phyloP scores from a whole-genome alignment of 2,329 filamentous ascomycete species.

The Paracorniculantispora psalliotae region DNA sequence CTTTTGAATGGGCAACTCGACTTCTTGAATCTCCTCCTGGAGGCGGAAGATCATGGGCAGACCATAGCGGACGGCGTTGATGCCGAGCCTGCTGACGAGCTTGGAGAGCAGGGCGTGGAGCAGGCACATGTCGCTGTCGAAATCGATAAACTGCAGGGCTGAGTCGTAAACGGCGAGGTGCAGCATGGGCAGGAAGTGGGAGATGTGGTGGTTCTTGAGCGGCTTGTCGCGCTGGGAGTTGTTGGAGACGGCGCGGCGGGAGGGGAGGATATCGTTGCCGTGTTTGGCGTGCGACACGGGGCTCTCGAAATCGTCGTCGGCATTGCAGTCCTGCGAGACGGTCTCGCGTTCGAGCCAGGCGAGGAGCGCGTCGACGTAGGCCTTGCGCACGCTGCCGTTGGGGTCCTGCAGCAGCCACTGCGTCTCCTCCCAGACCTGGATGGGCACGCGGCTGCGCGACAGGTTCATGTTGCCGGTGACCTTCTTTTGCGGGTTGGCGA shows the following conservation, averaged over 20 bases:
- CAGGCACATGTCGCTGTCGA: conserved; percentile 69
- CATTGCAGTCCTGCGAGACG: conserved; percentile 57
- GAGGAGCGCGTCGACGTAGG: conserved; percentile 77
- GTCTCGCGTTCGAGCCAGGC: conserved; percentile 85
- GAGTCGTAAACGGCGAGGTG: conserved; percentile 90
- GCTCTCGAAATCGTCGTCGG: conserved; percentile 47
- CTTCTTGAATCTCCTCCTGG: conserved; percentile 73
- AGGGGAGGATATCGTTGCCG: conserved; percentile 35
- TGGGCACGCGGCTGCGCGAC: conserved; percentile 67
- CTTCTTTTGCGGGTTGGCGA: conserved; percentile 67
- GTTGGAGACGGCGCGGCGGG: conserved; percentile 63
- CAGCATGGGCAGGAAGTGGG: conserved; percentile 74
- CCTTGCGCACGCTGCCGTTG: conserved; percentile 71
- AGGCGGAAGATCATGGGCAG: conserved; percentile 85
- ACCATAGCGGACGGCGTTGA: conserved; percentile 74
- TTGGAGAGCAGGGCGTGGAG: conserved; percentile 72
- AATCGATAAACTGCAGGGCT: conserved; percentile 66
- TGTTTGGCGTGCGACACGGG: conserved; percentile 38
- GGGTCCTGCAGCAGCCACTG: conserved; percentile 85
- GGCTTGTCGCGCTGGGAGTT: conserved; percentile 58
- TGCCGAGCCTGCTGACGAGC: conserved; percentile 70
- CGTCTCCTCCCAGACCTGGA: conserved; percentile 92
- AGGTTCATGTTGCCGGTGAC: conserved; percentile 57
- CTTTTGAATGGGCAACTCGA: conserved; percentile 63
- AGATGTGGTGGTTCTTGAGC: conserved; percentile 44